Percentiles rank a stretch among this genome's conserved stretches.
These are phyloP conservation scores for Phytophthora nicotianae DNA, from an alignment of 352 stramenopile genomes.

Conservation along the genomic window DNA sequence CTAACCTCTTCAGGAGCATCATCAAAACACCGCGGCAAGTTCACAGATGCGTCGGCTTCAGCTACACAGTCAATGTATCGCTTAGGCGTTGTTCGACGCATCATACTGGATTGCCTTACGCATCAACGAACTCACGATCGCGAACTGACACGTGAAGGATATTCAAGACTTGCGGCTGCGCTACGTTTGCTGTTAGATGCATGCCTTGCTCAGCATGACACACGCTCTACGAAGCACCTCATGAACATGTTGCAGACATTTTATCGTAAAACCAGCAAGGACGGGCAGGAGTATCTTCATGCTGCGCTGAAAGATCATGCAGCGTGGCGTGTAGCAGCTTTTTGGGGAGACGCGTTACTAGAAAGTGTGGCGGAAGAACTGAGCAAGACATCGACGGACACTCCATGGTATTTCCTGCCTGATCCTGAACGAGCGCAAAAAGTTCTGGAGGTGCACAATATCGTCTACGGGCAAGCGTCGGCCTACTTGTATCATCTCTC, in stretches of 20 bases:
- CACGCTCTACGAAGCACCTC: conserved; percentile 64
- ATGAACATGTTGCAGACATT: conserved; percentile 91
- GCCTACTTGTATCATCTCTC: conserved; percentile 81
- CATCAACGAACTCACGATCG: conserved; percentile 67
- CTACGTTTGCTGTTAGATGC: conserved; percentile 70
- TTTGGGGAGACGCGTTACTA: conserved; percentile 77
- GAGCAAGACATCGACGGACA: conserved; percentile 67
- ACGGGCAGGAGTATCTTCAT: conserved; percentile 68
- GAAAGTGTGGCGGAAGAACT: conserved; percentile 81
- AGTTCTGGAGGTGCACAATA: conserved; percentile 77
- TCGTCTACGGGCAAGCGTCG: conserved; percentile 76
- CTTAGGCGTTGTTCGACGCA: conserved; percentile 63
- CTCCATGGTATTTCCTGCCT: conserved; percentile 70
- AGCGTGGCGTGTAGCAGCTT: conserved; percentile 70
- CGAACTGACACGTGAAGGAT: conserved; percentile 64
- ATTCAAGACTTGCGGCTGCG: conserved; percentile 52
- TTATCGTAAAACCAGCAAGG: conserved; percentile 51
- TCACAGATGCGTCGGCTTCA: conserved; percentile 57
- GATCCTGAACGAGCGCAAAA: conserved; percentile 66
- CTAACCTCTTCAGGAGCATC: conserved; percentile 22
- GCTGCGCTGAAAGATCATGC: conserved; percentile 54
- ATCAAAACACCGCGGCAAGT: conserved; percentile 66
- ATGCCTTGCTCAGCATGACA: conserved; percentile 68
- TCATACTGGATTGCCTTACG: conserved; percentile 67
- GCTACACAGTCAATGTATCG: conserved; percentile 67